These are phyloP conservation scores for Lipomyces starkeyi DNA, from an alignment of 805 yeast species.

Conservation along the genomic window DNA sequence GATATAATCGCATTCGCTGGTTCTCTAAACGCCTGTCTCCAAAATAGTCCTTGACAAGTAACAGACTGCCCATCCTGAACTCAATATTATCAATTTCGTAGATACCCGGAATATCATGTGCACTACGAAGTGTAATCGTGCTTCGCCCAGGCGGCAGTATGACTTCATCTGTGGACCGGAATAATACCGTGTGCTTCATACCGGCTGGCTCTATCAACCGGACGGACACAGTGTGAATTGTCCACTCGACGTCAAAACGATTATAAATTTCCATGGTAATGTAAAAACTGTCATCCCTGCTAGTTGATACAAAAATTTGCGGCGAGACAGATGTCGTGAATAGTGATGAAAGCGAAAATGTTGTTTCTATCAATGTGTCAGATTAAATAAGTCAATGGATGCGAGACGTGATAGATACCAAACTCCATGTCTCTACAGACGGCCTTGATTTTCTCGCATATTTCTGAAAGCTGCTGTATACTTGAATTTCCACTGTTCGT, in stretches of 20 bases:
- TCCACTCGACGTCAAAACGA: conserved; percentile 27
- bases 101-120: conserved; percentile 47
- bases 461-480: conserved; percentile 8
- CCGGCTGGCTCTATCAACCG: conserved; percentile 28
- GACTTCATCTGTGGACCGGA: conserved; percentile 20
- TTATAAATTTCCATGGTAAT: conserved; percentile 16
- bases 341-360: conserved; percentile 20
- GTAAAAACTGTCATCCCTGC: conserved; percentile 29
- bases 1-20: conserved; percentile 22
- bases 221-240: conserved; percentile 17
- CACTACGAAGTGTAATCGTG: conserved; percentile 41
- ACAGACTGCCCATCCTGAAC: conserved; percentile 42
- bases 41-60: conserved; percentile 40
- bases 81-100: conserved; percentile 45
- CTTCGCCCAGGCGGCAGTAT: conserved; percentile 25
- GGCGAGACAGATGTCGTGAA: conserved; percentile 14
- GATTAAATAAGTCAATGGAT: background rate
- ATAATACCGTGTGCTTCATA: conserved; percentile 30
- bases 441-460: conserved; percentile 12
- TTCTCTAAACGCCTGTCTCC: conserved; percentile 12
- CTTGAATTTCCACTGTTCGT: conserved; percentile 9
- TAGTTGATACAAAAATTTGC: conserved; percentile 13
- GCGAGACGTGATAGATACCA: background rate
- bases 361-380: background rate
- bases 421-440: conserved; percentile 21